These are phyloP conservation scores for Helianthus annuus DNA, from an alignment of 129 eudicot genomes.

Conservation along the genomic window DNA sequence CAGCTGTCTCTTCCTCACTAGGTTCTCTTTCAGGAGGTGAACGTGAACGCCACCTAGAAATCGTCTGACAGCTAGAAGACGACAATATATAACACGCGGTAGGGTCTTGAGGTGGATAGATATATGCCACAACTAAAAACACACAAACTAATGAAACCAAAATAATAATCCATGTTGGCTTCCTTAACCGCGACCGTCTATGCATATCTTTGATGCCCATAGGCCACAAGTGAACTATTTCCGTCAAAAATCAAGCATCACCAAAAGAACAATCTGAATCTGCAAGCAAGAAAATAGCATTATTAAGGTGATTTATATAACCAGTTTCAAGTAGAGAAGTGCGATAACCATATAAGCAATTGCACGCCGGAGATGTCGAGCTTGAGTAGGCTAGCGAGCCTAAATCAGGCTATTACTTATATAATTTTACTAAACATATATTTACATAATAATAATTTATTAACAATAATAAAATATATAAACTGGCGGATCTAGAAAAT, in stretches of 20 bases:
- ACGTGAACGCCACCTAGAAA: constrained; percentile 92
- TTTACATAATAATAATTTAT: too few species aligned
- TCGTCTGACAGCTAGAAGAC: constrained; percentile 69
- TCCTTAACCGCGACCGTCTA: constrained; percentile 80
- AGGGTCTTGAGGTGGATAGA: constrained; percentile 74
- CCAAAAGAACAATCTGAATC: constrained; percentile 12
- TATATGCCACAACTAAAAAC: constrained; percentile 74
- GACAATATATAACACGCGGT: constrained; percentile 76
- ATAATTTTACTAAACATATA: too few species aligned
- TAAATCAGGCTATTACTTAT: too few species aligned
- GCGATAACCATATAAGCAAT: too few species aligned
- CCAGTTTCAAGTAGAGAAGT: too few species aligned
- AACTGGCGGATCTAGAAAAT: too few species aligned
- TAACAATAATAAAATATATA: too few species aligned
- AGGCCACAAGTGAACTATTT: constrained; percentile 51
- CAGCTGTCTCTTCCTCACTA: constrained; percentile 81
- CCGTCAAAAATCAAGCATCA: constrained; percentile 50
- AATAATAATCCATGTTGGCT: constrained; percentile 88
- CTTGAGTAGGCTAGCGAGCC: too few species aligned
- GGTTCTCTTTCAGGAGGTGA: constrained; percentile 79
- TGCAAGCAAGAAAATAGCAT: constrained; percentile 15
- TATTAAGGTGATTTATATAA: neutral
- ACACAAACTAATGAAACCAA: constrained; percentile 71
- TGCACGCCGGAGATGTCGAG: too few species aligned
- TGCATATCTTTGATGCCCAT: constrained; percentile 74